These are phyloP conservation scores for Fennellomyces sp. DNA, from an alignment of 371 early-diverging fungal species.

Conservation along the genomic window DNA sequence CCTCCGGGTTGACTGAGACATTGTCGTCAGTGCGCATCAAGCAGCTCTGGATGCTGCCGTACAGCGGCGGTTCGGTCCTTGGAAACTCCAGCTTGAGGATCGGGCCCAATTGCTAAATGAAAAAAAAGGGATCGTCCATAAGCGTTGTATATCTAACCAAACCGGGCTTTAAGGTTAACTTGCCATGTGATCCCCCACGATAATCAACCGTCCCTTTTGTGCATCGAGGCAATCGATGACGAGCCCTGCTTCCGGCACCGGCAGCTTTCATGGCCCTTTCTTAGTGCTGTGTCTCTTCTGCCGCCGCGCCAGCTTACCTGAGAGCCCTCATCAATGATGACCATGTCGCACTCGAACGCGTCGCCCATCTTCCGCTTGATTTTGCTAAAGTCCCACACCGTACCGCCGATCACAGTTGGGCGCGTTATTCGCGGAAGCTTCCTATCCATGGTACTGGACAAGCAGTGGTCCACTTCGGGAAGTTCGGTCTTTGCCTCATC, in stretches of 20 bases:
- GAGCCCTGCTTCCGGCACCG: slow-evolving; percentile 54
- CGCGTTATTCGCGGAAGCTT: too few relatives aligned
- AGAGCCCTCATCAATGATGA: slow-evolving; percentile 64
- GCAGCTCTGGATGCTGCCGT: slow-evolving; percentile 60
- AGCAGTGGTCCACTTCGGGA: too few relatives aligned
- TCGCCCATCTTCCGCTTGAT: slow-evolving; percentile 30
- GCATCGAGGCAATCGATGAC: slow-evolving; percentile 48
- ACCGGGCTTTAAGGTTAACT: not conserved
- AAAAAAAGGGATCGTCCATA: not conserved
- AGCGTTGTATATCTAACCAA: not conserved
- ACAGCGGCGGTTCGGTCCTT: slow-evolving; percentile 41
- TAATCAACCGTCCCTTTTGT: slow-evolving; percentile 43
- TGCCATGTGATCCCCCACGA: slow-evolving; percentile 65
- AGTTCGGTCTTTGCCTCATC: too few relatives aligned
- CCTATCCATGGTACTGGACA: too few relatives aligned
- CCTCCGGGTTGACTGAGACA: slow-evolving; percentile 30
- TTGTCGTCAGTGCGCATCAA: slow-evolving; percentile 55
- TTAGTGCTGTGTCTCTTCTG: not conserved
- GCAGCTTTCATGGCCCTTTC: slow-evolving; percentile 26
- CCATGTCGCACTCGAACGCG: slow-evolving; percentile 40
- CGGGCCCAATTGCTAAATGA: slow-evolving; percentile 58
- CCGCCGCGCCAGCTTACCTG: slow-evolving; percentile 28
- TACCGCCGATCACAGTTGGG: too few relatives aligned
- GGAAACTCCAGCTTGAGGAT: slow-evolving; percentile 43
- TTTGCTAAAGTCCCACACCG: slow-evolving; percentile 59